These are phyloP conservation scores for Fusarium guadeloupense DNA, from an alignment of 2,329 filamentous ascomycete species.

Conservation along the genomic window DNA sequence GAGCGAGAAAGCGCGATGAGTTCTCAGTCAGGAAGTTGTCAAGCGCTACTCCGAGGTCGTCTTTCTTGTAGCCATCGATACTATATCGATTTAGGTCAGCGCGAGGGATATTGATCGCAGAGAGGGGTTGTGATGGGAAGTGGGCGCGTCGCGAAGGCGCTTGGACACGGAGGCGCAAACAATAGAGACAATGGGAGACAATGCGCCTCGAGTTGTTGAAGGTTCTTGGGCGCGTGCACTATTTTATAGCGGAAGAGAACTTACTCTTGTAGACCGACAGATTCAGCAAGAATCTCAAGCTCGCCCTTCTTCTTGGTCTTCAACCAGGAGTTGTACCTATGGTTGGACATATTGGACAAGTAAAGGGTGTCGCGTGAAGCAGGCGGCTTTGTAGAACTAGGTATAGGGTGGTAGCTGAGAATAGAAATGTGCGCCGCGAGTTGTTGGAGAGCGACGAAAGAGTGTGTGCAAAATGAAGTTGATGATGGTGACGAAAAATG, in stretches of 20 bases:
- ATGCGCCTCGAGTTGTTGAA: conserved; percentile 10
- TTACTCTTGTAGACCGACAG: conserved; percentile 77
- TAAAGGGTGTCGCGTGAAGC: conserved; percentile 43
- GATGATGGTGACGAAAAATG: conserved; percentile 26
- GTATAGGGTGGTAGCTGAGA: background rate
- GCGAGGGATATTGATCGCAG: conserved; percentile 4
- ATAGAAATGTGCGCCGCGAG: background rate
- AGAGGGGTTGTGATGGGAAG: conserved; percentile 16
- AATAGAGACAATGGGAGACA: conserved; percentile 8
- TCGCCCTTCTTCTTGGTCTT: conserved; percentile 84
- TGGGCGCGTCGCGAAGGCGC: conserved; percentile 35
- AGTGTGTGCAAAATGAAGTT: conserved; percentile 21
- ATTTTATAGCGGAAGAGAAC: conserved; percentile 41
- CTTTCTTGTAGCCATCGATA: conserved; percentile 77
- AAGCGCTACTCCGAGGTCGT: conserved; percentile 78
- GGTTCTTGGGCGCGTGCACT: background rate
- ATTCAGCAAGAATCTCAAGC: conserved; percentile 76
- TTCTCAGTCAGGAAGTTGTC: conserved; percentile 79
- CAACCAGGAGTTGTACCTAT: conserved; percentile 71
- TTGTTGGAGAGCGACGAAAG: background rate
- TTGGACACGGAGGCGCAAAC: conserved; percentile 31
- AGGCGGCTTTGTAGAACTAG: conserved; percentile 1
- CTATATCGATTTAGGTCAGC: conserved; percentile 54
- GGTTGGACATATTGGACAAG: conserved; percentile 45
- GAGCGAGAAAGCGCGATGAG: conserved; percentile 68